Conservation (phyloP, 108 stramenopile genomes). For the Poteriospumella lacustris region DNA sequence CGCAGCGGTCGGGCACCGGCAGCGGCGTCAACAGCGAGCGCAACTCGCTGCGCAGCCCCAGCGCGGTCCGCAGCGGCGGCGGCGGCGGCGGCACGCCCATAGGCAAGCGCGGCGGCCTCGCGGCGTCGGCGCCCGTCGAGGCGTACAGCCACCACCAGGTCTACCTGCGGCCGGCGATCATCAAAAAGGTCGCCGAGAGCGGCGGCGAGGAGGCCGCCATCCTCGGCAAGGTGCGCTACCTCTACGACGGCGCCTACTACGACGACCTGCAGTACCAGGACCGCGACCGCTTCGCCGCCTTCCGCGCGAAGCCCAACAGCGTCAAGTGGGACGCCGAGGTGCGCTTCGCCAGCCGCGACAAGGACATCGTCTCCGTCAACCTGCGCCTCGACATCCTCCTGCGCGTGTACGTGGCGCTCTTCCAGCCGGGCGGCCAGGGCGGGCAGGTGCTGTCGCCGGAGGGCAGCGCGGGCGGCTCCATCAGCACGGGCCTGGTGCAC, state of each 20-base stretch:
- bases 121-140: no score
- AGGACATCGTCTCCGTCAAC: background rate
- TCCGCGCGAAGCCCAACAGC: background rate
- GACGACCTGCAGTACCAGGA: background rate
- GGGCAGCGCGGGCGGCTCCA: no score
- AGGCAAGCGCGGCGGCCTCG: no score
- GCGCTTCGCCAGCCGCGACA: background rate
- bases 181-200: background rate
- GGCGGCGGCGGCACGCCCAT: no score
- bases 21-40: no score
- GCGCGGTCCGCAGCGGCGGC: no score
- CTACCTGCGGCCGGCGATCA: background rate
- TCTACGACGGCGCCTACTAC: background rate
- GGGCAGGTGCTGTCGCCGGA: no score
- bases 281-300: background rate
- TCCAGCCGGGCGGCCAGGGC: background rate
- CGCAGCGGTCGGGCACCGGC: no score
- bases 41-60: no score
- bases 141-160: constrained; percentile 24
- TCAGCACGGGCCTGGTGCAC: no score
- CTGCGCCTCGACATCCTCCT: background rate
- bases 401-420: background rate
- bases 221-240: background rate
- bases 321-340: background rate
- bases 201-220: background rate